Percentiles rank a stretch among this genome's conserved stretches.
Conservation (phyloP, 2,329 filamentous ascomycete species). For the Orbilia blumenaviensis region DNA sequence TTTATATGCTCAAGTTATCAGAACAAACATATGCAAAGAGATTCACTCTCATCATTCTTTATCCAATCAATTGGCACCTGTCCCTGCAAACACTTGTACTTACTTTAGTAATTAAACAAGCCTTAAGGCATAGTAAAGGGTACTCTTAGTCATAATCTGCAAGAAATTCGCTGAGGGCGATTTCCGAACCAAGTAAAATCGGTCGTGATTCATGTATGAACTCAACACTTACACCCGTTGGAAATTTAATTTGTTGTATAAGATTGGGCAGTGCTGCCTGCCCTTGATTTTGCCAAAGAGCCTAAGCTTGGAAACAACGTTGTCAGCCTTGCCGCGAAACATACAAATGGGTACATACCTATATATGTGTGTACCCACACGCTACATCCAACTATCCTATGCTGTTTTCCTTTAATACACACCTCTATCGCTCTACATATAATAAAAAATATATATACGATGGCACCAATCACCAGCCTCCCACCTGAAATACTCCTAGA, state of each 20-base stretch:
- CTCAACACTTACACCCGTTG: background rate
- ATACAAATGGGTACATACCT: too few species aligned
- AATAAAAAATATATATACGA: background rate
- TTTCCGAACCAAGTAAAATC: background rate
- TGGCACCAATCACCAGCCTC: background rate
- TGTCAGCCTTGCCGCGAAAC: too few species aligned
- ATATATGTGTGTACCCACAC: too few species aligned
- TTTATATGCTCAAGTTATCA: too few species aligned
- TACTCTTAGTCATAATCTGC: conserved; percentile 1
- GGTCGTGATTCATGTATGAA: background rate
- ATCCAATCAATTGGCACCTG: background rate
- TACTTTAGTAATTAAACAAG: background rate
- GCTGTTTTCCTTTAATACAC: background rate
- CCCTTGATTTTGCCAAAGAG: too few species aligned
- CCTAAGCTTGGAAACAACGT: too few species aligned
- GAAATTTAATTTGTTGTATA: background rate
- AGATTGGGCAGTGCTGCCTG: background rate
- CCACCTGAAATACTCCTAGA: conserved; percentile 10
- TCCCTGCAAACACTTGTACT: background rate
- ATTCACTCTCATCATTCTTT: background rate
- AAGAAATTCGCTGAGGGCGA: background rate
- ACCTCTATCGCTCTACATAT: background rate
- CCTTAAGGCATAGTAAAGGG: background rate
- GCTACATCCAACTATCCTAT: background rate
- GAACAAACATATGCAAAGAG: background rate